These are phyloP conservation scores for Yamadazyma phyllophila DNA, from an alignment of 805 yeast species.

Conservation along the genomic window DNA sequence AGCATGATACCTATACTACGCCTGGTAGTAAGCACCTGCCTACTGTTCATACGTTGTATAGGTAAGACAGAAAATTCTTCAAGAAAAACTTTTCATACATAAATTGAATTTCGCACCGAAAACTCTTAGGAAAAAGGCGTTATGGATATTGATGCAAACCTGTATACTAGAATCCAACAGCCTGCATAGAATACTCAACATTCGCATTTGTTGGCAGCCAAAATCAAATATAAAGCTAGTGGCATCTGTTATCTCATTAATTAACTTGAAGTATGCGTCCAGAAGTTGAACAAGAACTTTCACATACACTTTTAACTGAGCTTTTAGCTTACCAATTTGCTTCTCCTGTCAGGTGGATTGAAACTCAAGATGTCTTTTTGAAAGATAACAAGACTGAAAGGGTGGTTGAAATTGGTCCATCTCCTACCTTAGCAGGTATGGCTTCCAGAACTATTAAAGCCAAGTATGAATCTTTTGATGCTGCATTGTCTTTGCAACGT, in stretches of 20 bases:
- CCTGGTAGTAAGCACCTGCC: neutral
- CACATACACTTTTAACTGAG: conserved; percentile 92
- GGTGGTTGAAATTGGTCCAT: conserved; percentile 97
- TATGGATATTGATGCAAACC: neutral
- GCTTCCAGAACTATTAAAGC: conserved; percentile 93
- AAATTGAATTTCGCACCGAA: neutral
- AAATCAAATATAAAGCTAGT: conserved; percentile 4
- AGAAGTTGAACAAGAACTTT: conserved; percentile 95
- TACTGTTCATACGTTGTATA: neutral
- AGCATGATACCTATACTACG: neutral
- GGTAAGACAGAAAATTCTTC: neutral
- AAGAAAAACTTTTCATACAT: neutral
- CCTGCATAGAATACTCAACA: conserved; percentile 7
- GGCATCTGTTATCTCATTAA: neutral
- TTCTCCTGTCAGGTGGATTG: conserved; percentile 99
- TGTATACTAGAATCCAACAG: neutral
- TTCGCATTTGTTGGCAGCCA: conserved; percentile 6
- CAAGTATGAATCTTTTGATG: conserved; percentile 96
- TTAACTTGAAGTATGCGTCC: conserved; percentile 59
- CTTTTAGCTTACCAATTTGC: conserved; percentile 98
- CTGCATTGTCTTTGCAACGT: conserved; percentile 90
- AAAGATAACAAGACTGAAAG: conserved; percentile 94
- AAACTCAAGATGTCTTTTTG: conserved; percentile 96
- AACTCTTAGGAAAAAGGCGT: neutral
- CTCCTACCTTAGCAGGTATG: conserved; percentile 98